Evolutionary conservation across 2,329 filamentous ascomycete genomes (phyloP).

Genomic region (Talaromyces verruculosus): DNA sequence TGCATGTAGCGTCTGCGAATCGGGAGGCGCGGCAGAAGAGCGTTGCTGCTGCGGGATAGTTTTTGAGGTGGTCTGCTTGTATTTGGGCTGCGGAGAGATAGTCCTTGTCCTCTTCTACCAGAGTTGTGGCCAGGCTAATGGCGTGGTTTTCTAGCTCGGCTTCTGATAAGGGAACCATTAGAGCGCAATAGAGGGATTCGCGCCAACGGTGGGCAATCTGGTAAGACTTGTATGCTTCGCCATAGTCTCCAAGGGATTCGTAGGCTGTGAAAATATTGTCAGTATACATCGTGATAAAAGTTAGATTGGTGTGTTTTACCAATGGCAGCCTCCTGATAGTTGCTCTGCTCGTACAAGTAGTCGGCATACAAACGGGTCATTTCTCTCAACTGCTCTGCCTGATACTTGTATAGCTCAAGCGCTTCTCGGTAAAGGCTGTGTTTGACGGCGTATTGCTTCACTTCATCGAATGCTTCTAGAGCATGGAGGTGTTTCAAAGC

Average conservation of each 20-base stretch:
- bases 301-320: slow-evolving; percentile 33
- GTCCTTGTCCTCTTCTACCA: slow-evolving; percentile 77
- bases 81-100: slow-evolving; percentile 77
- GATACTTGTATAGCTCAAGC: slow-evolving; percentile 80
- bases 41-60: slow-evolving; percentile 68
- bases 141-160: slow-evolving; percentile 67
- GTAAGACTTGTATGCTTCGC: slow-evolving; percentile 77
- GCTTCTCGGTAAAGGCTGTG: slow-evolving; percentile 77
- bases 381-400: slow-evolving; percentile 62
- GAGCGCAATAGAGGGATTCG: slow-evolving; percentile 79
- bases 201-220: slow-evolving; percentile 84
- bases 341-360: slow-evolving; percentile 71
- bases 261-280: slow-evolving; percentile 56
- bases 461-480: slow-evolving; percentile 72
- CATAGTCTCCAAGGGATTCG: slow-evolving; percentile 76
- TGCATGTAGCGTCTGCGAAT: slow-evolving; percentile 84
- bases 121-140: slow-evolving; percentile 70
- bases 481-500: slow-evolving; percentile 74
- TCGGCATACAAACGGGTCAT: slow-evolving; percentile 78
- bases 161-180: slow-evolving; percentile 62
- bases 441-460: slow-evolving; percentile 73
- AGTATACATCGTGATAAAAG: not conserved
- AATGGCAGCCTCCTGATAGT: slow-evolving; percentile 82
- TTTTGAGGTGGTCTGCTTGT: slow-evolving; percentile 74
- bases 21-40: slow-evolving; percentile 82